Conservation (phyloP, 148 eudicot species). For the Dysphania ambrosioides region DNA sequence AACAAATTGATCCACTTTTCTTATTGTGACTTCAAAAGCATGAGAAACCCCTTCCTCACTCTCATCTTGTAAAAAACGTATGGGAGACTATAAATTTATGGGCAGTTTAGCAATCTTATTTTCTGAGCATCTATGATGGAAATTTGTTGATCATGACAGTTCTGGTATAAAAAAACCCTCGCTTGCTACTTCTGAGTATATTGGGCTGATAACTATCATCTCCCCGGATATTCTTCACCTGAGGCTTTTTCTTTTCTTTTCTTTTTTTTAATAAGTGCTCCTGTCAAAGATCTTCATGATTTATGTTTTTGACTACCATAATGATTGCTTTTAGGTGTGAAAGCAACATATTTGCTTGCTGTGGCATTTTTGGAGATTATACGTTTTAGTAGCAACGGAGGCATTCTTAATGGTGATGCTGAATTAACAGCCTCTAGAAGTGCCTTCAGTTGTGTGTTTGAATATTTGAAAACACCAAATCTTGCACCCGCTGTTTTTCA, state of each 20-base stretch:
- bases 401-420: constrained; percentile 78
- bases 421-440: constrained; percentile 66
- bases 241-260: background rate
- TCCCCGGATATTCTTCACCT: background rate
- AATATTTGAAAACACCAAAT: constrained; percentile 89
- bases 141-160: background rate
- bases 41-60: background rate
- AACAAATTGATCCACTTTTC: background rate
- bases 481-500: constrained; percentile 88
- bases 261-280: background rate
- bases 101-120: background rate
- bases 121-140: background rate
- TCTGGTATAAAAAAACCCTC: background rate
- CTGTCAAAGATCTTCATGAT: constrained; percentile 2
- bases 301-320: constrained; percentile 14
- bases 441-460: constrained; percentile 98
- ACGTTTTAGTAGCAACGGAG: constrained; percentile 98
- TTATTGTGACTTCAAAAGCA: background rate
- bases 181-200: background rate
- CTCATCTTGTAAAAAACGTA: background rate
- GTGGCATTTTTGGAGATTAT: constrained; percentile 93
- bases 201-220: background rate
- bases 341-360: constrained; percentile 96
- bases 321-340: constrained; percentile 66
- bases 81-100: background rate